Evolutionary conservation across 768 basidiomycete genomes (phyloP).

Genomic region (Suillus discolor): DNA sequence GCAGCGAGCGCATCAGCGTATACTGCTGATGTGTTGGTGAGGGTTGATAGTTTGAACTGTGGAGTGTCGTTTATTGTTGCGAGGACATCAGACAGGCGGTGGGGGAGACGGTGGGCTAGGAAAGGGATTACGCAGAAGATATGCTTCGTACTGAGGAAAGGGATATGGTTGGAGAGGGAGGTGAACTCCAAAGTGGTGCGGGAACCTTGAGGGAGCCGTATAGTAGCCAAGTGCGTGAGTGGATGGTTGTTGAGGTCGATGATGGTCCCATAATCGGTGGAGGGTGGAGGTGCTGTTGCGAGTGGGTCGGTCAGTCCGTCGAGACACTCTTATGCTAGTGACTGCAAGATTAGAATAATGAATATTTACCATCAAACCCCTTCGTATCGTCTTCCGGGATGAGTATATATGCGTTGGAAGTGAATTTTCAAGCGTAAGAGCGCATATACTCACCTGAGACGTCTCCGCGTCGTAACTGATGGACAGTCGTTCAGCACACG

Average conservation of each 20-base stretch:
- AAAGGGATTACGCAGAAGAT: constrained; percentile 49
- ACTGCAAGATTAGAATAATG: neutral
- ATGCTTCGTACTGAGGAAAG: constrained; percentile 38
- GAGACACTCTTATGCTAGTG: constrained; percentile 10
- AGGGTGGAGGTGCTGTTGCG: constrained; percentile 7
- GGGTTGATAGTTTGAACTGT: constrained; percentile 32
- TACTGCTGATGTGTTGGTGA: constrained; percentile 43
- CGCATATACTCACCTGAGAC: constrained; percentile 26
- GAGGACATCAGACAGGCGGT: constrained; percentile 41
- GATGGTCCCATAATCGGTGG: neutral
- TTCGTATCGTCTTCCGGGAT: neutral
- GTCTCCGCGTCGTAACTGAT: constrained; percentile 5
- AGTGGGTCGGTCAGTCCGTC: constrained; percentile 14
- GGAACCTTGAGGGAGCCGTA: constrained; percentile 17
- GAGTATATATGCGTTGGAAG: neutral
- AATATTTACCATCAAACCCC: neutral
- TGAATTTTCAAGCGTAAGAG: neutral
- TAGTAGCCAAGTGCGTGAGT: constrained; percentile 13
- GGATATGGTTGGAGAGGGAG: constrained; percentile 39
- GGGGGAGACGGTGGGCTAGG: constrained; percentile 31
- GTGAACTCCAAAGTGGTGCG: constrained; percentile 37
- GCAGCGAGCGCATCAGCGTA: constrained; percentile 24
- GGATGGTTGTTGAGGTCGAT: constrained; percentile 29
- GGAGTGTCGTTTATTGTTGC: constrained; percentile 32
- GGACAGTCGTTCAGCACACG: constrained; percentile 6